Conservation (phyloP, 345 rosid genomes). For the Salix suchowensis region DNA sequence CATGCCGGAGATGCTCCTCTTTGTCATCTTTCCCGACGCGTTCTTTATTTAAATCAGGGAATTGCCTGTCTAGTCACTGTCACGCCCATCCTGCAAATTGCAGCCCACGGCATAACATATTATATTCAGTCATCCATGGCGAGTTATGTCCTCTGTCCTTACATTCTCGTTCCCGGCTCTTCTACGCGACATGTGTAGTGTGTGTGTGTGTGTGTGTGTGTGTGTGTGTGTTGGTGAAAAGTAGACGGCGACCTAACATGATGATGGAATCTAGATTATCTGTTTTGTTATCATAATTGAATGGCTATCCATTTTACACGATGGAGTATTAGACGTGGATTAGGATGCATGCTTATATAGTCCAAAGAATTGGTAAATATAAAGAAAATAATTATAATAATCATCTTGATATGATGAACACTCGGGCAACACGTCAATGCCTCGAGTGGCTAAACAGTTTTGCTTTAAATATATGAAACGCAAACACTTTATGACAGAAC, state of each 20-base stretch:
- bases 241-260: conserved; percentile 3
- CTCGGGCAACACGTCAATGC: background rate
- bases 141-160: background rate
- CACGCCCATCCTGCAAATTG: background rate
- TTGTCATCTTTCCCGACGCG: background rate
- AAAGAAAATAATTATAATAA: background rate
- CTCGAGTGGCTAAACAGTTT: background rate
- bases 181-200: too few species aligned
- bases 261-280: conserved; percentile 25
- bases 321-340: conserved; percentile 4
- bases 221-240: background rate
- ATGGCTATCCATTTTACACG: background rate
- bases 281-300: conserved; percentile 3
- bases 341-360: background rate
- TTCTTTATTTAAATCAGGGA: background rate
- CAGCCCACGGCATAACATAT: background rate
- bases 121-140: conserved; percentile 11
- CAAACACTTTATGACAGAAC: background rate
- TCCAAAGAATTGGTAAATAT: conserved; percentile 4
- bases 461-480: background rate
- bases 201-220: too few species aligned
- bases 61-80: conserved; percentile 5
- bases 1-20: background rate
- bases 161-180: background rate
- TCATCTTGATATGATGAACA: background rate